phyloP scores from a whole-genome alignment of 2,329 filamentous ascomycete species.

The Aurifilum marmelostoma region DNA sequence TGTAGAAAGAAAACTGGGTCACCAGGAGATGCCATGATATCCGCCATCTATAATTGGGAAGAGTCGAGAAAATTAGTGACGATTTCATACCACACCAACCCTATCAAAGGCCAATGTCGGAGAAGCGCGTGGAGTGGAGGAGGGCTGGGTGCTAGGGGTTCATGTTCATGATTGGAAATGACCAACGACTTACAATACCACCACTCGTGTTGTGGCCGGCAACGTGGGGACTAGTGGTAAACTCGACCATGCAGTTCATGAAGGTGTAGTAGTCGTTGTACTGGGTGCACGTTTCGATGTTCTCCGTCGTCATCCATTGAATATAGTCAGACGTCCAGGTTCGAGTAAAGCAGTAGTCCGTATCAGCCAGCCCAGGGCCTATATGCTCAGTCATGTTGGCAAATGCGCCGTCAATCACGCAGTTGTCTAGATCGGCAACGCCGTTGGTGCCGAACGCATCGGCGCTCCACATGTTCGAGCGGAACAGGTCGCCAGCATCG shows the following conservation, averaged over 20 bases:
- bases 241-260: background rate
- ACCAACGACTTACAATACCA: background rate
- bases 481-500: slow-evolving; percentile 15
- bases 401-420: slow-evolving; percentile 35
- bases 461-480: slow-evolving; percentile 19
- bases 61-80: background rate
- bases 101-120: background rate
- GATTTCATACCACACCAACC: background rate
- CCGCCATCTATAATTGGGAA: background rate
- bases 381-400: slow-evolving; percentile 32
- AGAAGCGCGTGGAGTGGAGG: background rate
- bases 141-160: background rate
- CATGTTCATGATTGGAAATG: background rate
- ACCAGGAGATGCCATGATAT: slow-evolving; percentile 12
- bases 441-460: slow-evolving; percentile 25
- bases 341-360: slow-evolving; percentile 18
- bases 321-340: slow-evolving; percentile 10
- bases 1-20: slow-evolving; percentile 42
- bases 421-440: slow-evolving; percentile 25
- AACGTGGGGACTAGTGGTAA: background rate
- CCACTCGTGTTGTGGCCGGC: background rate
- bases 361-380: slow-evolving; percentile 31
- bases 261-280: background rate
- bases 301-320: slow-evolving; percentile 25
- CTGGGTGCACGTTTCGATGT: slow-evolving; percentile 1